These are phyloP conservation scores for Aspergillus diversus DNA, from an alignment of 495 filamentous ascomycete species.

Conservation along the genomic window DNA sequence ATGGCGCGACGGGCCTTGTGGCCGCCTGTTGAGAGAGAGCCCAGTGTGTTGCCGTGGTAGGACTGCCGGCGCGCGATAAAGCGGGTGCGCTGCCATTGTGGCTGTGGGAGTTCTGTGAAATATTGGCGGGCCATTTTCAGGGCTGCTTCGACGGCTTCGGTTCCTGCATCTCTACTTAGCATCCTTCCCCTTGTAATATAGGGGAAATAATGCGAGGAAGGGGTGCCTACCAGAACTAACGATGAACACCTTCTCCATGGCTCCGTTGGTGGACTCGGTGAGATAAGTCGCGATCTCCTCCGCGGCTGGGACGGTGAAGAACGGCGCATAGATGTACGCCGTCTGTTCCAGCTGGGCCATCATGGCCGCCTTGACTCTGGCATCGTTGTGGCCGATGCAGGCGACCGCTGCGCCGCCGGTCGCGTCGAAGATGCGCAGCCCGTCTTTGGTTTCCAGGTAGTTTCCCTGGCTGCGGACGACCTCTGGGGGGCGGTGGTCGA, in stretches of 20 bases:
- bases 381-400: slow-evolving; percentile 25
- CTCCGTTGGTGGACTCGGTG: slow-evolving; percentile 27
- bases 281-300: slow-evolving; percentile 33
- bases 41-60: slow-evolving; percentile 75
- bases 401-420: slow-evolving; percentile 40
- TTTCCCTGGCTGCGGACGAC: slow-evolving; percentile 13
- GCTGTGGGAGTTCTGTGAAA: slow-evolving; percentile 49
- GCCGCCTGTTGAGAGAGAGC: slow-evolving; percentile 62
- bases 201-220: too few species aligned
- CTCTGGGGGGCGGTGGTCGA: background rate
- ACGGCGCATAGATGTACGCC: slow-evolving; percentile 42
- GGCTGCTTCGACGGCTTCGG: slow-evolving; percentile 67
- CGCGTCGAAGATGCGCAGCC: slow-evolving; percentile 52
- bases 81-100: slow-evolving; percentile 46
- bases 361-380: slow-evolving; percentile 30
- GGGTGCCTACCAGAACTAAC: slow-evolving; percentile 57
- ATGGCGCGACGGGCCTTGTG: slow-evolving; percentile 60
- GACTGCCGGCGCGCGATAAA: slow-evolving; percentile 67
- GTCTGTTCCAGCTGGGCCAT: slow-evolving; percentile 39
- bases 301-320: slow-evolving; percentile 38
- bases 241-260: slow-evolving; percentile 39
- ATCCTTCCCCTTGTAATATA: background rate
- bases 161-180: slow-evolving; percentile 34
- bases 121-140: slow-evolving; percentile 63
- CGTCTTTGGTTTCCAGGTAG: slow-evolving; percentile 17